Base-by-base conservation (phyloP, 441 rosid genomes). In the Kokia cookei region DNA sequence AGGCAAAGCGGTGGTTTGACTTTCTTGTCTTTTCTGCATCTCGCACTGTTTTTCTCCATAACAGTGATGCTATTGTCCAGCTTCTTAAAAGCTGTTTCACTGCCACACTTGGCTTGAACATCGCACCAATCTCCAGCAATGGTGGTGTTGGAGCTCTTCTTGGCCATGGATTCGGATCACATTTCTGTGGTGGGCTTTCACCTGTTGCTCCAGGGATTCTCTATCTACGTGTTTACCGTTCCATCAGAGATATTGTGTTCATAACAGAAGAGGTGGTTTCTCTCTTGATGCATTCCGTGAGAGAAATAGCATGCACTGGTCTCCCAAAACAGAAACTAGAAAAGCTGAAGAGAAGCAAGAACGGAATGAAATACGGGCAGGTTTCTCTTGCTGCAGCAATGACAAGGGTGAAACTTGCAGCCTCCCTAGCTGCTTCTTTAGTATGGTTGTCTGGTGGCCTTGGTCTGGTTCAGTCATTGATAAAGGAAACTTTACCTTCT, bases 1-100 rank as follows among this genome's bases (percentile, higher is more conserved):
- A 90, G 86, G 96, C 93, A n/a, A 90, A 81, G 77, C 91, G 93
- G 48, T 90, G 96, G 96, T 87, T 88, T 51, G 96, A 90, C 75
- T 90, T 87, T 77, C 91, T 90, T 42, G 84, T 87, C 72, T 90
- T 90, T 76, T 90, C 96, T 74, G 96, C 96, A 14, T 89, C 96
- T 60, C 93, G 96, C 50, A 90, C 96, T 1, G 88, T 89, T 81
- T 90, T 90, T 77, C 91, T 90, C 57, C 96, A 90, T 75, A 83
- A 84, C 79, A 82, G 77, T 40, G 89, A 90, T 47, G 87, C 91
- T 37, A 85, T 87, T 42, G 89, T 87, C 73, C 91, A 90, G 82
- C 93, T 90, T 73, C 93, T 90, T 72, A 85, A 86, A 76, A 90
- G 90, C 83, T 90, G 93, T 79, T 90, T 90, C 82, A 77, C 88